phyloP scores from a whole-genome alignment of 2,329 filamentous ascomycete genomes.

The Colletotrichum coccodes region DNA sequence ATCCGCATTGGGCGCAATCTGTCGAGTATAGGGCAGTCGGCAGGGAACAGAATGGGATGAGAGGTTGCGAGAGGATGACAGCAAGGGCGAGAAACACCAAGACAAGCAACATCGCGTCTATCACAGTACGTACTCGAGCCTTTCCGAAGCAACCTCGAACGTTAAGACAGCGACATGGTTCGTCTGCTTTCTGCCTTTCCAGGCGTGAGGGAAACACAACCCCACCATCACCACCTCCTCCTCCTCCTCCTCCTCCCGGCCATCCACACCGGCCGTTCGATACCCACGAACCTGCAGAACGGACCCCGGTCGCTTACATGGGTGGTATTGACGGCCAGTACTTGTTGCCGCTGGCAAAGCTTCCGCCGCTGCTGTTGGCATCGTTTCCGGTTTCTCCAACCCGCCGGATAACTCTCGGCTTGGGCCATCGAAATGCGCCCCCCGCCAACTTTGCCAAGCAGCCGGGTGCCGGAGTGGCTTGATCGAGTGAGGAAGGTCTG shows the following conservation, averaged over 20 bases:
- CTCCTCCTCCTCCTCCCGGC: not conserved
- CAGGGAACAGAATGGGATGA: not conserved
- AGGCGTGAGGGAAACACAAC: not conserved
- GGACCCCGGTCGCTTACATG: not conserved
- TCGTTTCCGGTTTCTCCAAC: not conserved
- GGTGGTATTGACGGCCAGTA: not conserved
- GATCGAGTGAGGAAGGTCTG: slow-evolving; percentile 11
- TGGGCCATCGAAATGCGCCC: not conserved
- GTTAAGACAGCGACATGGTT: not conserved
- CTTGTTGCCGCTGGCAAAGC: not conserved
- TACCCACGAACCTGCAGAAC: slow-evolving; percentile 8
- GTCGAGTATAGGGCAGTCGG: not conserved
- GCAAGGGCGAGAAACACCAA: not conserved
- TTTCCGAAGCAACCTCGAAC: not conserved
- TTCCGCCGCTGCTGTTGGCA: not conserved
- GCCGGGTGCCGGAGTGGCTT: not conserved
- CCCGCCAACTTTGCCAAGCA: not conserved
- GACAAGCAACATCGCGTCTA: not conserved
- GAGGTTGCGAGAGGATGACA: not conserved
- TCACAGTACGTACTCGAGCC: not conserved
- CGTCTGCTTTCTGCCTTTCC: not conserved
- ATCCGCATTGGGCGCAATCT: slow-evolving; percentile 3
- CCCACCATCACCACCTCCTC: not conserved
- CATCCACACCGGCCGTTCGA: not conserved
- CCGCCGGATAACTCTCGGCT: not conserved